Evolutionary conservation across 2,329 filamentous ascomycete species (phyloP).

Genomic region (Paecilomyces formosus): DNA sequence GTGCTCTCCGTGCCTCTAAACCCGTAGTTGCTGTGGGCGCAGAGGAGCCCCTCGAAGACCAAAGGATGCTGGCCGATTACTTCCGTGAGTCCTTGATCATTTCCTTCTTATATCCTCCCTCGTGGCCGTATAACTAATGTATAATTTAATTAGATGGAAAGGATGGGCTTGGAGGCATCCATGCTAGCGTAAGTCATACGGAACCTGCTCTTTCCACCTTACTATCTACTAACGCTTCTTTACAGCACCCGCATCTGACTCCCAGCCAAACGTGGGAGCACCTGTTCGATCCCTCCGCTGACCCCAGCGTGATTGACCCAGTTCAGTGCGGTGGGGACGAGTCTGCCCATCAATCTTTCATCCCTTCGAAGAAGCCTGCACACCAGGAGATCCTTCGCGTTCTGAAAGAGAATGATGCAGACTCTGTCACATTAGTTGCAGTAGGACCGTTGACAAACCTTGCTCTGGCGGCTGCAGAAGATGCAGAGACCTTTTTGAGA

Average conservation of each 20-base stretch:
- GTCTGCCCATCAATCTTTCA: constrained; percentile 53
- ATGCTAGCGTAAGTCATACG: constrained; percentile 38
- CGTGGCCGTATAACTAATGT: background rate
- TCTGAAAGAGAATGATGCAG: constrained; percentile 69
- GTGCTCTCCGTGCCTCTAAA: constrained; percentile 62
- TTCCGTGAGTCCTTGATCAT: constrained; percentile 59
- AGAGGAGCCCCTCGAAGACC: constrained; percentile 75
- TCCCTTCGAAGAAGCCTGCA: constrained; percentile 63
- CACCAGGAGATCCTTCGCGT: constrained; percentile 86
- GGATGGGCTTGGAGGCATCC: constrained; percentile 71
- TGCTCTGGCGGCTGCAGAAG: constrained; percentile 77
- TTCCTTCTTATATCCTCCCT: background rate
- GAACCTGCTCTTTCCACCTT: background rate
- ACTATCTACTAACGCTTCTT: constrained; percentile 11
- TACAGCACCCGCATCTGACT: constrained; percentile 62
- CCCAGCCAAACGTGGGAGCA: constrained; percentile 67
- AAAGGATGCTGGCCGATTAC: constrained; percentile 71
- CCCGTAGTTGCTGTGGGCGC: constrained; percentile 83
- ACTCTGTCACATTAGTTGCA: constrained; percentile 83
- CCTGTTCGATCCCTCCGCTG: constrained; percentile 50
- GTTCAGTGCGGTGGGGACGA: constrained; percentile 24
- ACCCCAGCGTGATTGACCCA: constrained; percentile 41
- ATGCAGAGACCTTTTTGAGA: constrained; percentile 80
- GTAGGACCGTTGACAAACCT: constrained; percentile 92
- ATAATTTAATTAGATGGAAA: constrained; percentile 52